Conservation (phyloP, 2,329 filamentous ascomycete genomes). For the Penicillium sp. region DNA sequence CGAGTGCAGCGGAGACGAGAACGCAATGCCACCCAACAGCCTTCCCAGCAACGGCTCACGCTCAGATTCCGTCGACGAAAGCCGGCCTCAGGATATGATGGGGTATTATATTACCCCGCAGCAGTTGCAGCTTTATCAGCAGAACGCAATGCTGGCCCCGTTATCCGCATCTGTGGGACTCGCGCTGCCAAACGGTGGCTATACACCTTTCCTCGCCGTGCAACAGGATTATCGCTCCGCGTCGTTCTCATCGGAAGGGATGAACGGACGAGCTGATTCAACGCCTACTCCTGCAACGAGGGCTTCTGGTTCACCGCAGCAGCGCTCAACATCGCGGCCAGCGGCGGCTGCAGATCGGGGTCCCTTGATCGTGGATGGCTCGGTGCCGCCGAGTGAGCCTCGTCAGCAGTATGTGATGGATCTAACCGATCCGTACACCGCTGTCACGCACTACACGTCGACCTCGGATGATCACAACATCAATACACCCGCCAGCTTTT, state of each 20-base stretch:
- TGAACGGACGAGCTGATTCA: conserved; percentile 28
- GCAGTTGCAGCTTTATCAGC: conserved; percentile 45
- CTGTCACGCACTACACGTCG: conserved; percentile 44
- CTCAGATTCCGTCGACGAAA: conserved; percentile 41
- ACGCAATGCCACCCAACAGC: conserved; percentile 33
- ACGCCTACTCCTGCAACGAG: conserved; percentile 25
- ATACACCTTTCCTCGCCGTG: conserved; percentile 36
- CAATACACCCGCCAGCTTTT: conserved; percentile 41
- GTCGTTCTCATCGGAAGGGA: conserved; percentile 28
- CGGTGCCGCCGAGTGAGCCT: conserved; percentile 43
- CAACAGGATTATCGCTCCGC: conserved; percentile 39
- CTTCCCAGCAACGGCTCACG: conserved; percentile 37
- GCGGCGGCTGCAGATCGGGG: conserved; percentile 37
- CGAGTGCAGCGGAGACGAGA: conserved; percentile 38
- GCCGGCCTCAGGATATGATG: conserved; percentile 45
- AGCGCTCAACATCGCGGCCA: conserved; percentile 30
- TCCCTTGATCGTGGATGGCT: conserved; percentile 52
- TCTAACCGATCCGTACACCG: conserved; percentile 38
- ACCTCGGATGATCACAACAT: conserved; percentile 43
- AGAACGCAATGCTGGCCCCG: conserved; percentile 41
- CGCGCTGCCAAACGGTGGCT: conserved; percentile 43
- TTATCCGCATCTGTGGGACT: conserved; percentile 40
- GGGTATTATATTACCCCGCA: conserved; percentile 51
- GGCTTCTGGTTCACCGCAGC: conserved; percentile 22
- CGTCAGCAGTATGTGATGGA: conserved; percentile 38